phyloP scores from a whole-genome alignment of 106 monocot species.

The Platanthera guangdongensis region DNA sequence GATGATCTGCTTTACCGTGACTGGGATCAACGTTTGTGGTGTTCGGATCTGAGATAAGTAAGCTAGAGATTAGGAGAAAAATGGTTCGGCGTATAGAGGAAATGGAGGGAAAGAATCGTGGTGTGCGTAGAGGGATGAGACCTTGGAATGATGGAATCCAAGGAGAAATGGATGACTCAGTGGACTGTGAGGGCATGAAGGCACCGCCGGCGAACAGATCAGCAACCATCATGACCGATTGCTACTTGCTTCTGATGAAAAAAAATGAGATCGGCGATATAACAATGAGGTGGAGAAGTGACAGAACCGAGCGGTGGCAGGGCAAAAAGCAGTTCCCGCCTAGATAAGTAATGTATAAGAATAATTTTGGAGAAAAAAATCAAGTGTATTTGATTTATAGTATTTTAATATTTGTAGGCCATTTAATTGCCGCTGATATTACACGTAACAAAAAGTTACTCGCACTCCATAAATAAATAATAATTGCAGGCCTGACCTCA shows the following conservation, averaged over 20 bases:
- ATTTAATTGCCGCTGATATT: too few species aligned
- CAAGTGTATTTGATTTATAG: too few species aligned
- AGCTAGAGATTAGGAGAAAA: not conserved
- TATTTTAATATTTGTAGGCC: too few species aligned
- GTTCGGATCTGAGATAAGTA: slow-evolving; percentile 30
- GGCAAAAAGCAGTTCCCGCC: not conserved
- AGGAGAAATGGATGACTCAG: slow-evolving; percentile 24
- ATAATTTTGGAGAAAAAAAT: too few species aligned
- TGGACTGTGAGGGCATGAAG: slow-evolving; percentile 26
- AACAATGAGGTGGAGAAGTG: not conserved
- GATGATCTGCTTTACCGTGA: slow-evolving; percentile 70
- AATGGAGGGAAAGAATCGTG: slow-evolving; percentile 15
- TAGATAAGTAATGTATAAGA: too few species aligned
- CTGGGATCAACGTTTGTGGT: slow-evolving; percentile 35
- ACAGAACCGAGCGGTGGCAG: not conserved
- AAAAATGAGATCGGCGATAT: not conserved
- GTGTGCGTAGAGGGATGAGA: not conserved
- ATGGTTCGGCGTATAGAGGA: not conserved
- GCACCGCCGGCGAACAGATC: slow-evolving; percentile 19
- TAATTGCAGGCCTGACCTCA: too few species aligned
- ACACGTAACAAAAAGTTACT: too few species aligned
- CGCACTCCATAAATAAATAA: too few species aligned
- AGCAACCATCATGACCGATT: not conserved
- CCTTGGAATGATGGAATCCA: too few species aligned
- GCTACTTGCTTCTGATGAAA: not conserved